Evolutionary conservation across 2,329 filamentous ascomycete genomes (phyloP).

Genomic region (Ophiostoma ulmi): DNA sequence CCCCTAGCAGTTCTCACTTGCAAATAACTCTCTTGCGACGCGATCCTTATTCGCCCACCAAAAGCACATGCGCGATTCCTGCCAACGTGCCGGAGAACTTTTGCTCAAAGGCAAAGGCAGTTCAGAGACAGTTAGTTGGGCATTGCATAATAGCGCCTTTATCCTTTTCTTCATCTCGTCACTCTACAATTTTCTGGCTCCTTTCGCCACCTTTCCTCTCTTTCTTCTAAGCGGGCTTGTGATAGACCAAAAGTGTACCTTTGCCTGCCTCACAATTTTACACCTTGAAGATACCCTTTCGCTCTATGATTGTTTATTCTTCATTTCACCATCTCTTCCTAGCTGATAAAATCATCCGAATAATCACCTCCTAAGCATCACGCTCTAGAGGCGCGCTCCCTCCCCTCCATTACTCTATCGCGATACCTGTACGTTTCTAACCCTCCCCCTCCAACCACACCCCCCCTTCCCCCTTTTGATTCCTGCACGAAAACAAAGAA

Average conservation of each 20-base stretch:
- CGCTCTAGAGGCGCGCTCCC: not conserved
- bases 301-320: not conserved
- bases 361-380: no score
- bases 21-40: not conserved
- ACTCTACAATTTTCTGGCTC: not conserved
- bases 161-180: not conserved
- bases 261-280: no score
- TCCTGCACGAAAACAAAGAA: slow-evolving; percentile 14
- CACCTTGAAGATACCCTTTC: no score
- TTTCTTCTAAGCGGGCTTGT: not conserved
- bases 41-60: not conserved
- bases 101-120: not conserved
- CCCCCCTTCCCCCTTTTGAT: slow-evolving; percentile 8
- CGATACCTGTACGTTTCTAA: not conserved
- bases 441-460: not conserved
- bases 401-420: not conserved
- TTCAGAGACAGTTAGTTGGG: not conserved
- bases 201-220: not conserved
- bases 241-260: not conserved
- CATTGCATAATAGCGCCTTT: not conserved
- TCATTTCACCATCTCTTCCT: not conserved
- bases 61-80: not conserved
- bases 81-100: not conserved
- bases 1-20: not conserved
- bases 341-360: no score